Conservation (phyloP, 139 green algal species). For the Ulvella scutata region DNA sequence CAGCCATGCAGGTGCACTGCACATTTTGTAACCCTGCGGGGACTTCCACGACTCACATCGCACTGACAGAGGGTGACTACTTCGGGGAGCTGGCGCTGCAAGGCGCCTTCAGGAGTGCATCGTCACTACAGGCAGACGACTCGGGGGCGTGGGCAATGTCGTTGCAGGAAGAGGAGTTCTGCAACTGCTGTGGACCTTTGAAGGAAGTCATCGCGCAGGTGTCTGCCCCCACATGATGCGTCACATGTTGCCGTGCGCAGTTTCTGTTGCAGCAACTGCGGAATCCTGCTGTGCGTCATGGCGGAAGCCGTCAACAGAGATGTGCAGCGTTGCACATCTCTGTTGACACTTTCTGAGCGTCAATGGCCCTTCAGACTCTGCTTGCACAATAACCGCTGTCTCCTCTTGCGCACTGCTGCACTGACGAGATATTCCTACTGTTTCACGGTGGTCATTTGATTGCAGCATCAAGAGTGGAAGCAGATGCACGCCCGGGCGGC, state of each 20-base stretch:
- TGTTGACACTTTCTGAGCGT: too few species aligned
- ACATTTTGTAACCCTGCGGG: not conserved
- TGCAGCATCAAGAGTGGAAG: conserved; percentile 11
- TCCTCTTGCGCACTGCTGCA: too few species aligned
- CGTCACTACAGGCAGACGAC: not conserved
- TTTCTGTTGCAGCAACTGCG: too few species aligned
- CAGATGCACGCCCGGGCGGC: conserved; percentile 9
- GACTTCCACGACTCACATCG: conserved; percentile 27
- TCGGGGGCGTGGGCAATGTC: not conserved
- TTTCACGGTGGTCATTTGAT: too few species aligned
- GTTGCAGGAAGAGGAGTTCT: not conserved
- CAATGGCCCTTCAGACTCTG: too few species aligned
- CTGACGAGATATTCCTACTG: too few species aligned
- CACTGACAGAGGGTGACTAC: conserved; percentile 37
- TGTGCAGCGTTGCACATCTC: too few species aligned
- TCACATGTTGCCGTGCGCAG: too few species aligned
- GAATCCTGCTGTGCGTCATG: too few species aligned
- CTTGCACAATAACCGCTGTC: too few species aligned
- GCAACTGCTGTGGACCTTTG: not conserved
- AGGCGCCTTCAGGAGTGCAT: not conserved
- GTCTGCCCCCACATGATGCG: too few species aligned
- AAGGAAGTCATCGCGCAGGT: not conserved
- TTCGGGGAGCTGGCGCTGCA: conserved; percentile 51
- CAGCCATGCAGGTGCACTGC: conserved; percentile 1
- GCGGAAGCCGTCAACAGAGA: too few species aligned